Percentiles rank a stretch among this genome's conserved stretches.
Conservation (phyloP, 331 rosid genomes). For the Quercus phellos region DNA sequence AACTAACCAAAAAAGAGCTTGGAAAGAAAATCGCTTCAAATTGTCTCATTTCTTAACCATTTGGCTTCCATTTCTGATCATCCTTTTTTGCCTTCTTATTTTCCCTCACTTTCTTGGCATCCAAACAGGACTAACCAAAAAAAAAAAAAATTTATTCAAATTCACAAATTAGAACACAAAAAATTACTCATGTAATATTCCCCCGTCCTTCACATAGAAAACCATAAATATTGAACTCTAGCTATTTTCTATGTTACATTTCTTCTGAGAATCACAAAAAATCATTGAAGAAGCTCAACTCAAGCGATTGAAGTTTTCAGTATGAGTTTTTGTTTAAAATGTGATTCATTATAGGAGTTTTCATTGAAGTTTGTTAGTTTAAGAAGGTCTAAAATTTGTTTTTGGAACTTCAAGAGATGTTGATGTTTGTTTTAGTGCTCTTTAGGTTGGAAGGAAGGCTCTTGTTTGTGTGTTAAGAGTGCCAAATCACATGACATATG, state of each 20-base stretch:
- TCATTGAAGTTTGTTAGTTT: background rate
- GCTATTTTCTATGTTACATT: background rate
- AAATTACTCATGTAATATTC: too few species aligned
- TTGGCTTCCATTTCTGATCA: too few species aligned
- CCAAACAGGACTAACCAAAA: too few species aligned
- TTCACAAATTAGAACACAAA: background rate
- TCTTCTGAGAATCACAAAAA: background rate
- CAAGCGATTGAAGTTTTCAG: background rate
- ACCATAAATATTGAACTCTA: background rate
- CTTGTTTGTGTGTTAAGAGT: conserved; percentile 86
- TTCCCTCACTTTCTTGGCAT: too few species aligned
- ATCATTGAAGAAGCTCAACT: background rate
- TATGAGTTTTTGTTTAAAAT: background rate
- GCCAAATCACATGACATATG: conserved; percentile 95
- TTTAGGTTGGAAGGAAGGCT: conserved; percentile 70
- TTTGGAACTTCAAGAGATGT: background rate
- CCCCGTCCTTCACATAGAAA: background rate
- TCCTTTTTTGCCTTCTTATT: too few species aligned
- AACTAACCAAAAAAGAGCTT: too few species aligned
- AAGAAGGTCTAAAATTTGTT: background rate
- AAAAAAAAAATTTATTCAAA: too few species aligned
- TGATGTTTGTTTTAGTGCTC: background rate
- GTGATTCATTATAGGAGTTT: background rate
- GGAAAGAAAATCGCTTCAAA: too few species aligned
- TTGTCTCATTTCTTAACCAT: too few species aligned